Conservation (phyloP, 73 alveolate genomes). For the Tetrahymena borealis region DNA sequence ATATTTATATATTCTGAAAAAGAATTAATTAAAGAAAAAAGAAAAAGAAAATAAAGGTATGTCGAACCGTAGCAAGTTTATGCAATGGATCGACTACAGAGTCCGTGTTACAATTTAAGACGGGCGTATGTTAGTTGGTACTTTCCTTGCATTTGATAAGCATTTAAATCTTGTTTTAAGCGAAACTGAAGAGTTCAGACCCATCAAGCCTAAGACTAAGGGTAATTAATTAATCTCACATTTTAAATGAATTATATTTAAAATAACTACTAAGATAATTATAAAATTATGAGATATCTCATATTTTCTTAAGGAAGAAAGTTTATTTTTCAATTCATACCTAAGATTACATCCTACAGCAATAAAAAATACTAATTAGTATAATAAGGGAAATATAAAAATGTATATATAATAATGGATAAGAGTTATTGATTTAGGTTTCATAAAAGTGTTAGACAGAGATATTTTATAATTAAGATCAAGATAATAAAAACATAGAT, state of each 20-base stretch:
- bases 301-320: neutral
- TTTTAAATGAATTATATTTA: neutral
- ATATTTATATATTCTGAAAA: neutral
- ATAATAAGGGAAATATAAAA: no score
- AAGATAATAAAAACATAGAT: conserved; percentile 23
- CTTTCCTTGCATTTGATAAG: conserved; percentile 95
- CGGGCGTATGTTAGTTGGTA: conserved; percentile 86
- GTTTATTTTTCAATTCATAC: no score
- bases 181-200: conserved; percentile 98
- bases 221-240: neutral
- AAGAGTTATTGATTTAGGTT: no score
- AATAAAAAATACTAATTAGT: no score
- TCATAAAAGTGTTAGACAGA: neutral
- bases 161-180: conserved; percentile 96
- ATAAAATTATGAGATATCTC: neutral
- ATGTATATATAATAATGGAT: neutral
- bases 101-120: conserved; percentile 91
- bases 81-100: conserved; percentile 98
- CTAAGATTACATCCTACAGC: no score
- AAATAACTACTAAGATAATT: neutral
- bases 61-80: conserved; percentile 70
- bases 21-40: neutral
- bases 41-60: conserved; percentile 5
- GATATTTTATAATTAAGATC: neutral
- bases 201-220: conserved; percentile 78